A percentile compares a stretch with the other conserved stretches of the same genome.
Evolutionary conservation across 2,329 filamentous ascomycete genomes (phyloP).

Genomic region (Penicillium sp.): DNA sequence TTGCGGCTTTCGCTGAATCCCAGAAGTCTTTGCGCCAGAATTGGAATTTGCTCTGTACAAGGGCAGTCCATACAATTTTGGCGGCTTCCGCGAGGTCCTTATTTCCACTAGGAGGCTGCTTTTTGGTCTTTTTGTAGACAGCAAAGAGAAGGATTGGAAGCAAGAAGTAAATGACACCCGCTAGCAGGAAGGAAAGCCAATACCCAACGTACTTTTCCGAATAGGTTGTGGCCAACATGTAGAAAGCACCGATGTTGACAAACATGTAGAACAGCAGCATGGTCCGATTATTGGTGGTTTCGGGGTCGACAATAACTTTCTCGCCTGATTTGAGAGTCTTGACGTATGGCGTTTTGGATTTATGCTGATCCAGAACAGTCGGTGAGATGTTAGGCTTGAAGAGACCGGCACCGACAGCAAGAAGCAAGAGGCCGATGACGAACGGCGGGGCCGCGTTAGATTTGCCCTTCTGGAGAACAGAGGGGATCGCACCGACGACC

Average conservation of each 20-base stretch:
- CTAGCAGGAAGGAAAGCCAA: slow-evolving; percentile 28
- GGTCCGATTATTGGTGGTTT: slow-evolving; percentile 43
- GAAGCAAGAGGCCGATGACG: slow-evolving; percentile 40
- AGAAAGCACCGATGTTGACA: slow-evolving; percentile 37
- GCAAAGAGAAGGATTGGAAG: slow-evolving; percentile 35
- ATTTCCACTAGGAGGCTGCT: slow-evolving; percentile 31
- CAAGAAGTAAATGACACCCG: slow-evolving; percentile 37
- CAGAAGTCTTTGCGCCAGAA: slow-evolving; percentile 28
- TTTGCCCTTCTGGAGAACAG: slow-evolving; percentile 38
- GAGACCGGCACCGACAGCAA: slow-evolving; percentile 42
- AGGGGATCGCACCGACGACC: slow-evolving; percentile 41
- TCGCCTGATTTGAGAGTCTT: slow-evolving; percentile 47
- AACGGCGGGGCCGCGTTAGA: slow-evolving; percentile 39
- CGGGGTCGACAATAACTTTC: slow-evolving; percentile 50
- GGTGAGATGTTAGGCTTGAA: slow-evolving; percentile 36
- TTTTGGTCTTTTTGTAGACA: slow-evolving; percentile 37
- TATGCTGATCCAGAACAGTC: not conserved
- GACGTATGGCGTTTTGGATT: slow-evolving; percentile 36
- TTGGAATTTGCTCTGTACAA: not conserved
- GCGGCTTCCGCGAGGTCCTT: slow-evolving; percentile 16
- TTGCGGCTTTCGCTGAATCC: slow-evolving; percentile 37
- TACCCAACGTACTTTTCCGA: slow-evolving; percentile 31
- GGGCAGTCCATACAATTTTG: not conserved
- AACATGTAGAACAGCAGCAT: slow-evolving; percentile 40
- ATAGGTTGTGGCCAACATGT: slow-evolving; percentile 40